Evolutionary conservation across 768 basidiomycete genomes (phyloP).

Genomic region (Tricholomella constricta): DNA sequence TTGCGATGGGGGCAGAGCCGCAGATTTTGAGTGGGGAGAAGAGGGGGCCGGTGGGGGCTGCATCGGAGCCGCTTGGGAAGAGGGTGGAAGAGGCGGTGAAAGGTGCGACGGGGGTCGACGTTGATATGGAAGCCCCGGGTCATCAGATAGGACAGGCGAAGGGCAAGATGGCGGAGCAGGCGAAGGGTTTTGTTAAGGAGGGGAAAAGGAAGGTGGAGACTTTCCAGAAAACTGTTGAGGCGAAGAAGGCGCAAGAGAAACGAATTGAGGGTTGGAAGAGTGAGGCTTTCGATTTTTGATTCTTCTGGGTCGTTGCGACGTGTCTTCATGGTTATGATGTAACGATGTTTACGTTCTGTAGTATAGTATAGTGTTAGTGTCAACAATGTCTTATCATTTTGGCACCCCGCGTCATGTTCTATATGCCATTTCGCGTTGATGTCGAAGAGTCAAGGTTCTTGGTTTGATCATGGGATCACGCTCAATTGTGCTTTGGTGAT

Average conservation of each 20-base stretch:
- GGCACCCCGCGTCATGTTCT: no score
- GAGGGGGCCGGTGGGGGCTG: slow-evolving; percentile 62
- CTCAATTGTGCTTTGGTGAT: no score
- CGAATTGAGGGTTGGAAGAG: slow-evolving; percentile 49
- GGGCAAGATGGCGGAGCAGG: slow-evolving; percentile 23
- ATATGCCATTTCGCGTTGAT: no score
- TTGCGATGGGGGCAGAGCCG: slow-evolving; percentile 75
- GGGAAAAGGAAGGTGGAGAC: slow-evolving; percentile 33
- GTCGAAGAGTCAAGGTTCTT: no score
- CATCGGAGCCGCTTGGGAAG: slow-evolving; percentile 43
- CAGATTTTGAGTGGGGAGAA: slow-evolving; percentile 72
- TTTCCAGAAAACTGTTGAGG: slow-evolving; percentile 46
- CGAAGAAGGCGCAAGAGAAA: slow-evolving; percentile 42
- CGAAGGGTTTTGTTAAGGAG: slow-evolving; percentile 34
- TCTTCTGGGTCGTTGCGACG: not conserved
- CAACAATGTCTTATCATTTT: no score
- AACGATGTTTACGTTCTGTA: not conserved
- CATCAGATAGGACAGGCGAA: slow-evolving; percentile 23
- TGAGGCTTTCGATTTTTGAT: slow-evolving; percentile 43
- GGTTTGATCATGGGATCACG: no score
- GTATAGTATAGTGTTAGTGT: not conserved
- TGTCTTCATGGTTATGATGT: not conserved
- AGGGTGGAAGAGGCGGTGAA: slow-evolving; percentile 33
- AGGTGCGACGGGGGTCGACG: slow-evolving; percentile 29
- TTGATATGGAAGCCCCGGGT: slow-evolving; percentile 21